Base-by-base conservation (phyloP, 2,329 filamentous ascomycete species). In the Neonectria neomacrospora region DNA sequence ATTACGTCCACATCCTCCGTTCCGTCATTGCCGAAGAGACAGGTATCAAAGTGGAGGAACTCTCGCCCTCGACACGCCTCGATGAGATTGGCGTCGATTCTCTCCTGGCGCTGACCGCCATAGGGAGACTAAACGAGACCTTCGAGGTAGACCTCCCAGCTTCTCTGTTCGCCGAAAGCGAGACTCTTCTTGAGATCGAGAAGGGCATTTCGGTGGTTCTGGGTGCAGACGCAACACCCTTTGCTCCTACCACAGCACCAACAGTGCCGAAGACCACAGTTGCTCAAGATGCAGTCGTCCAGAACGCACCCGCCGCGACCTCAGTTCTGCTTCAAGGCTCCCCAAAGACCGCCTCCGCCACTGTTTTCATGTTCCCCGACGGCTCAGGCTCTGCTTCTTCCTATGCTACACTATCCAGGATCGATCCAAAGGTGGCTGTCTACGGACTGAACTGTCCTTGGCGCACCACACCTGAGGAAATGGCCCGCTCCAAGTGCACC, bases 401-500 rank as follows among this genome's bases (percentile, higher is more conserved):
- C 0, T 75, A 75, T 41, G 66, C 65, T 2, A 50, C 67, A 72
- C 67, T 76, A 68, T 72, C 78, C 75, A 62, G 60, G 9, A 76
- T 88, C 11, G 78, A 79, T 7, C 65, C 80, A 8, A 75, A 83
- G 28, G 75, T 86, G 45, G 82, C 80, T 3, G 80, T 89, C 12
- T 86, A 83, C 72, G 87, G 85, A 5, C 65, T 78, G 4, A 89
- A 89, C 73, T 90, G 85, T 67, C 88, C 88, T 2, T 90, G 86
- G 80, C 86, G 88, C 82, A 89, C 88, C 75, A 81, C 79, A 1
- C 87, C 88, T 1, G 81, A 85, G 58, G 81, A 86, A 26, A 83
- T 88, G 64, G 82, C 86, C 30, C 75, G 81, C 37, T 68, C 63
- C 18, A 66, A 63, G 7, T 67, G 69, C 47, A 68, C 58, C 1